A percentile compares a stretch with the other conserved stretches of the same genome.
phyloP scores from a whole-genome alignment of 345 rosid genomes.

The Pelargonium nanum region DNA sequence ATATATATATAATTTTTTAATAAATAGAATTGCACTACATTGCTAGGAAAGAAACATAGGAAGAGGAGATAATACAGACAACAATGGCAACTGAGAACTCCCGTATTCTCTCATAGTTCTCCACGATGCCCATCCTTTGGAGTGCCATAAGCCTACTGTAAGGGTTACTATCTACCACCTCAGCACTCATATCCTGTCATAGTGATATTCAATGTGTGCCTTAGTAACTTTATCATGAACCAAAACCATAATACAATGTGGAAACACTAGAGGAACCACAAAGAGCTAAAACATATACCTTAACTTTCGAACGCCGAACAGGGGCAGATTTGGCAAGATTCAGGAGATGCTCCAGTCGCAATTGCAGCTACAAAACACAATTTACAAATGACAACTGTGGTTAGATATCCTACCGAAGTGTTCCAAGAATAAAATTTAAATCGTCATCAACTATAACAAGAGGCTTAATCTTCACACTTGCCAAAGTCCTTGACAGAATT shows the following conservation, averaged over 20 bases:
- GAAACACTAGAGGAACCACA: not conserved
- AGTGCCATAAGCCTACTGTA: constrained; percentile 99
- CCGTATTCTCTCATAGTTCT: constrained; percentile 78
- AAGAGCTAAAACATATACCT: constrained; percentile 25
- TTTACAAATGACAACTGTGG: not conserved
- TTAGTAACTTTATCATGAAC: constrained; percentile 1
- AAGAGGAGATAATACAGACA: constrained; percentile 51
- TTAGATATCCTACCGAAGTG: not conserved
- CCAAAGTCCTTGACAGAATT: not conserved
- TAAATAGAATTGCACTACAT: not conserved
- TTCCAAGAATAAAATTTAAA: not conserved
- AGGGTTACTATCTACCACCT: constrained; percentile 95
- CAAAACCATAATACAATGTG: not conserved
- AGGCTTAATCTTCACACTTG: not conserved
- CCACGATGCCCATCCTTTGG: constrained; percentile 94
- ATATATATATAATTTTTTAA: no score
- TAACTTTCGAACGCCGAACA: constrained; percentile 62
- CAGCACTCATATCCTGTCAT: constrained; percentile 86
- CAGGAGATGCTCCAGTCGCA: constrained; percentile 41
- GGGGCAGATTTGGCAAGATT: constrained; percentile 41
- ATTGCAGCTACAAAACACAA: constrained; percentile 37
- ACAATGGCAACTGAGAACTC: constrained; percentile 90
- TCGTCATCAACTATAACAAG: not conserved
- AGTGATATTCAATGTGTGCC: constrained; percentile 2
- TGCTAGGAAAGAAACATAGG: not conserved